Evolutionary conservation across 352 stramenopile species (phyloP), one percentile per base, ranked within the genome.

Genomic region (Phytopythium mirpurense): DNA sequence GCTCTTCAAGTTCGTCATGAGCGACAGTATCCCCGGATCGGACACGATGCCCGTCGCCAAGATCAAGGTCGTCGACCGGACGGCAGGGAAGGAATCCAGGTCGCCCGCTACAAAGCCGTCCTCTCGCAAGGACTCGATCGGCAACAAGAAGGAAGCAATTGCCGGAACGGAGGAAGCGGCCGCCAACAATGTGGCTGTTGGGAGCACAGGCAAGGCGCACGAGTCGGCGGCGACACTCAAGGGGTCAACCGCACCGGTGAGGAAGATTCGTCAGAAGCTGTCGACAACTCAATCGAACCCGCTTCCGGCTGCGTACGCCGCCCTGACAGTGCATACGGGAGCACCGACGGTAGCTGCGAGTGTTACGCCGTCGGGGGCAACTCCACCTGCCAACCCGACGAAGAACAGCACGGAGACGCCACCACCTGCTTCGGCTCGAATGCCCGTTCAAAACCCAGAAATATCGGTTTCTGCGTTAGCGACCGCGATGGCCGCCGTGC

Each of bases 1-100:
- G 50, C 64, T 88, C 2, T 72, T 65, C 38, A 57, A 72, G 48
- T 65, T 82, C 24, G 56, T 88, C 51, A 54, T 85, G 46, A 66
- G 53, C 11, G 60, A 79, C 32, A 61, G 41, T 18, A 60, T 74
- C 50, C 44, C 51, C 2, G 38, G 34, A 2, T 26, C 41, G 14
- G 57, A 69, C 6, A 43, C 57, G 9, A 63, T 65, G 14, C 45
- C 29, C 2, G 21, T 32, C 10, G 50, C 34, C 12, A 60, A 49
- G 9, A 53, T 26, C 24, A 68, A 60, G 18, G 21, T 58, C 38
- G 24, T 51, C 29, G 51, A 57, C 24, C 43, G 43, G 8, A 50
- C 43, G 24, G 23, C 12, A 4, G 61, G 48, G 45, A 8, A 43
- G 15, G 21, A n/a, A n/a, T n/a, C 16, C 10, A 10, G 19, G 34